Evolutionary conservation across 306 rosid genomes (phyloP).

Genomic region (Glycine tomentella): DNA sequence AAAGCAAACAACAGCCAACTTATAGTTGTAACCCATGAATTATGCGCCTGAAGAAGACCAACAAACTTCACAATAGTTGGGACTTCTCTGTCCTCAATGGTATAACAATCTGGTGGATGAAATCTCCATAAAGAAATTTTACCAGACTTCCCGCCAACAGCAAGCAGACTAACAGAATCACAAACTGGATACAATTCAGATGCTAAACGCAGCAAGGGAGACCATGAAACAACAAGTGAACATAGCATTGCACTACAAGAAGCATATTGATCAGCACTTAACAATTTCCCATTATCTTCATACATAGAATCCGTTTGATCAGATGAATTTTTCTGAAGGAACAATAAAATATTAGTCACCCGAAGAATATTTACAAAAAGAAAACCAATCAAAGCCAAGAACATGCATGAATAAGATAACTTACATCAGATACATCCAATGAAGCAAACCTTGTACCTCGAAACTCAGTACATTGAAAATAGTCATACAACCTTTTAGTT

Average conservation of each 20-base stretch:
- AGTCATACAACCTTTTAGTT: slow-evolving; percentile 62
- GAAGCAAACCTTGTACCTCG: slow-evolving; percentile 49
- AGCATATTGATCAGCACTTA: slow-evolving; percentile 73
- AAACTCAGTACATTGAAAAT: slow-evolving; percentile 60
- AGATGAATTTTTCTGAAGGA: slow-evolving; percentile 46
- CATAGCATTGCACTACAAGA: slow-evolving; percentile 74
- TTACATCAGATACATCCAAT: slow-evolving; percentile 52
- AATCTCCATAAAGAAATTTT: slow-evolving; percentile 78
- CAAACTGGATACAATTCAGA: slow-evolving; percentile 47
- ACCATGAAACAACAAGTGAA: slow-evolving; percentile 85
- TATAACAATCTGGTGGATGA: slow-evolving; percentile 66
- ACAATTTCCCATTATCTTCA: slow-evolving; percentile 46
- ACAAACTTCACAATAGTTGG: slow-evolving; percentile 55
- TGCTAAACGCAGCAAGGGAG: slow-evolving; percentile 67
- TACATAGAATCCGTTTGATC: slow-evolving; percentile 49
- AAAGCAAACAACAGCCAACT: slow-evolving; percentile 71
- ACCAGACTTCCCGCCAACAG: slow-evolving; percentile 87
- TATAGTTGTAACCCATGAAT: slow-evolving; percentile 77
- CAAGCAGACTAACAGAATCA: slow-evolving; percentile 73
- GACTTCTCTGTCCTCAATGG: slow-evolving; percentile 55
- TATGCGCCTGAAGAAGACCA: slow-evolving; percentile 78
- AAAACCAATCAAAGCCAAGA: slow-evolving; percentile 28
- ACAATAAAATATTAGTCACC: slow-evolving; percentile 45
- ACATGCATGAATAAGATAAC: slow-evolving; percentile 47
- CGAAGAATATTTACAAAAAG: not conserved